A percentile compares a stretch with the other conserved stretches of the same genome.
These are phyloP conservation scores for Dovyalis caffra DNA, from an alignment of 345 rosid species.

Conservation along the genomic window DNA sequence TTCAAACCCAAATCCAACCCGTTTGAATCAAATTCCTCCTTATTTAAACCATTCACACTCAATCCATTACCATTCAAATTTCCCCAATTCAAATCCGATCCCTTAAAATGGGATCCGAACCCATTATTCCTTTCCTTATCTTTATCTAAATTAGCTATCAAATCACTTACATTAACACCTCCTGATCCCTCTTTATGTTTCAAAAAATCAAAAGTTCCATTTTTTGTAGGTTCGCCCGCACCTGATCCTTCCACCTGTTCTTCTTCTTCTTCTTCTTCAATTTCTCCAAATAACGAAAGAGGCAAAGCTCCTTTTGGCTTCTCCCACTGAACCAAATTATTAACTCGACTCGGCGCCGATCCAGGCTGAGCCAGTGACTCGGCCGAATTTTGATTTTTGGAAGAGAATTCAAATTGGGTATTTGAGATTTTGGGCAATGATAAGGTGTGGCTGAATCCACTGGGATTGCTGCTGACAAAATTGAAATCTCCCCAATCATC, in stretches of 20 bases:
- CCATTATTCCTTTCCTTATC: conserved; percentile 24
- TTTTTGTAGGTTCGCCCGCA: conserved; percentile 23
- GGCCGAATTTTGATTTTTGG: background rate
- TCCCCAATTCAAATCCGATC: conserved; percentile 12
- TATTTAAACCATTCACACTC: background rate
- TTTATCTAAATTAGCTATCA: conserved; percentile 48
- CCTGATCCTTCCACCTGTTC: conserved; percentile 41
- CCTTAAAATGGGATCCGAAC: conserved; percentile 9
- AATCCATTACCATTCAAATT: conserved; percentile 9
- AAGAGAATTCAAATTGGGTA: background rate
- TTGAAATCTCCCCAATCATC: conserved; percentile 93
- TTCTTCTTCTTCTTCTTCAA: conserved; percentile 38
- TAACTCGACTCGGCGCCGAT: conserved; percentile 35
- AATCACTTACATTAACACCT: conserved; percentile 25
- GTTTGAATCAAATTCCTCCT: background rate
- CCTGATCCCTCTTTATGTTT: conserved; percentile 25
- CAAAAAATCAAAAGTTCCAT: conserved; percentile 22
- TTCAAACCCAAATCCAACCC: conserved; percentile 19
- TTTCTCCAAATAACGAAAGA: conserved; percentile 77
- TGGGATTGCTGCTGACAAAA: conserved; percentile 44
- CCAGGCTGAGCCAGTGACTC: conserved; percentile 21
- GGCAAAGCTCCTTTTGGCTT: conserved; percentile 70
- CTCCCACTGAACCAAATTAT: conserved; percentile 33
- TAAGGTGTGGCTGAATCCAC: conserved; percentile 17
- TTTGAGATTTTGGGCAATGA: conserved; percentile 26